phyloP scores from a whole-genome alignment of 2,329 filamentous ascomycete species.

The Calonectria crousiana region DNA sequence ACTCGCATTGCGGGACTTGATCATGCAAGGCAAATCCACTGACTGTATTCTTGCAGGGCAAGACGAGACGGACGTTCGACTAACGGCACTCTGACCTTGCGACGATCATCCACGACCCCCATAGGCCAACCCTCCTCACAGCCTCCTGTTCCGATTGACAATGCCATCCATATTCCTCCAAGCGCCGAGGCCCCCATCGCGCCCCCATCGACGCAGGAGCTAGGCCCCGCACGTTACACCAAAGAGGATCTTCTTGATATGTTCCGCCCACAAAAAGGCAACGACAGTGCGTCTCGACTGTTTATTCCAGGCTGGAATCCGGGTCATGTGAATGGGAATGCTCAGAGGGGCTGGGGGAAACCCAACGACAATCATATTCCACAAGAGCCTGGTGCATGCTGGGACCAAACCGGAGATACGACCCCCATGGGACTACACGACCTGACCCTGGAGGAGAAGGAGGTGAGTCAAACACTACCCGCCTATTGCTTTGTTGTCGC shows the following conservation, averaged over 20 bases:
- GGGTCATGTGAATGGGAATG: slow-evolving; percentile 73
- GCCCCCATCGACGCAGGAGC: slow-evolving; percentile 46
- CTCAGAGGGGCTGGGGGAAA: slow-evolving; percentile 80
- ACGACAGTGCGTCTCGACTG: slow-evolving; percentile 70
- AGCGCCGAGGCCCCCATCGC: slow-evolving; percentile 51
- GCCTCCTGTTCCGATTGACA: slow-evolving; percentile 50
- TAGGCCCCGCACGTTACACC: slow-evolving; percentile 73
- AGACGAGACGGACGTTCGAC: slow-evolving; percentile 68
- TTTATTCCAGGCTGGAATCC: slow-evolving; percentile 86
- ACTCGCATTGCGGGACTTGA: slow-evolving; percentile 13
- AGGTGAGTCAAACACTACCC: slow-evolving; percentile 56
- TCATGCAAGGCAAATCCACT: slow-evolving; percentile 26
- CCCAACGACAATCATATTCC: slow-evolving; percentile 78
- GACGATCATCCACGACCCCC: slow-evolving; percentile 72
- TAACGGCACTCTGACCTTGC: slow-evolving; percentile 75
- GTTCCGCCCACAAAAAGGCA: slow-evolving; percentile 66
- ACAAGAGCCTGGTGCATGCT: slow-evolving; percentile 91
- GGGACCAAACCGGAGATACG: slow-evolving; percentile 79
- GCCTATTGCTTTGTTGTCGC: slow-evolving; percentile 1
- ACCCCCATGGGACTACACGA: slow-evolving; percentile 80
- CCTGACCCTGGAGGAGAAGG: slow-evolving; percentile 73
- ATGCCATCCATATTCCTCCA: slow-evolving; percentile 54
- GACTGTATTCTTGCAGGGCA: slow-evolving; percentile 58
- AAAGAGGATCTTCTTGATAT: slow-evolving; percentile 84
- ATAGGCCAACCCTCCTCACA: slow-evolving; percentile 56